Conservation (phyloP, 148 eudicot genomes). For the Dysphania ambrosioides region DNA sequence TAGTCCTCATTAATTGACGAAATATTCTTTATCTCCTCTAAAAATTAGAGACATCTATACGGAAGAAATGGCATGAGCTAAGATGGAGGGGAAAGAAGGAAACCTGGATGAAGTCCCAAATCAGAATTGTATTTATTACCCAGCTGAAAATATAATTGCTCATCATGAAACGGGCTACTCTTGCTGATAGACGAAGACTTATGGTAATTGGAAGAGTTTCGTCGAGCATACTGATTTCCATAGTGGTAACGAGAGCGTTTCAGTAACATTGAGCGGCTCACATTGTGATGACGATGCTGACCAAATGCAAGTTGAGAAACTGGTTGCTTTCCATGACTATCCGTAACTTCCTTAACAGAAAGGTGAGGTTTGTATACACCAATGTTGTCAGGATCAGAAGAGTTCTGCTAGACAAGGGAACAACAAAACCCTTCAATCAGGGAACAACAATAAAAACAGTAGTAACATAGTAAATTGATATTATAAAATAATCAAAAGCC, state of each 20-base stretch:
- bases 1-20: neutral
- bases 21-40: neutral
- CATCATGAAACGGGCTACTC: conserved; percentile 33
- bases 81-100: conserved; percentile 3
- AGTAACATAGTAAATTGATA: neutral
- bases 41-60: neutral
- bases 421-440: neutral
- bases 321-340: conserved; percentile 37
- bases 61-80: neutral
- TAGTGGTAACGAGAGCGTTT: conserved; percentile 53
- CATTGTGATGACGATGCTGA: conserved; percentile 46
- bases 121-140: conserved; percentile 42
- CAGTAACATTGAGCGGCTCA: conserved; percentile 38
- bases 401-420: conserved; percentile 8
- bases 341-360: conserved; percentile 45
- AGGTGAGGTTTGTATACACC: conserved; percentile 31
- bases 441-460: conserved; percentile 12
- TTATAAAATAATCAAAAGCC: neutral
- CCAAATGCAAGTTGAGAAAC: conserved; percentile 33
- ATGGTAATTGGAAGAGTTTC: conserved; percentile 39
- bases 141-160: conserved; percentile 42
- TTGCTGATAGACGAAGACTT: conserved; percentile 50
- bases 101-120: conserved; percentile 45
- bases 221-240: conserved; percentile 52
- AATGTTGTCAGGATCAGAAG: conserved; percentile 21